These are phyloP conservation scores for Tolypocladium tropicale DNA, from an alignment of 2,329 filamentous ascomycete species.

Conservation along the genomic window DNA sequence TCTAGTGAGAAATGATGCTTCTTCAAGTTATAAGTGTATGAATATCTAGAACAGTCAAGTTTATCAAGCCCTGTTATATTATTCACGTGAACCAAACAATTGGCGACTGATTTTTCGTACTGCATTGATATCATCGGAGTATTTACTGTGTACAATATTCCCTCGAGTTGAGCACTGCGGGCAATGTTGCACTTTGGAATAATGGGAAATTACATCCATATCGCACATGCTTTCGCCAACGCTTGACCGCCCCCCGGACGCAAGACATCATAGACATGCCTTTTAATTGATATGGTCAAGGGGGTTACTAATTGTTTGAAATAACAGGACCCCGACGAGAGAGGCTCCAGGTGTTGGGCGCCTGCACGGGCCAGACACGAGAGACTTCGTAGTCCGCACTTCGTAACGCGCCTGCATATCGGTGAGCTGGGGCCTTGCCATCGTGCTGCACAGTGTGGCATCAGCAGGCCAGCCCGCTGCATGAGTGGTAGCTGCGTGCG, in stretches of 20 bases:
- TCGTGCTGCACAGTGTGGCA: neutral
- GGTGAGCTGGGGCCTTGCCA: conserved; percentile 1
- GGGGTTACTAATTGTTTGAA: neutral
- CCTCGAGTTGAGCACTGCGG: no score
- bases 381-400: neutral
- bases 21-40: no score
- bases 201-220: no score
- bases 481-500: neutral
- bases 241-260: neutral
- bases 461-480: neutral
- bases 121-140: no score
- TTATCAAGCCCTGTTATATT: no score
- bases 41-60: no score
- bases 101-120: no score
- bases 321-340: neutral
- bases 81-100: no score
- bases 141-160: no score
- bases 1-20: no score
- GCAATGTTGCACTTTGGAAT: no score
- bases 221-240: neutral
- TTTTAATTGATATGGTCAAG: neutral
- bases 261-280: neutral
- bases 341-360: neutral
- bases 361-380: neutral
- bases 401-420: neutral